Evolutionary conservation across 208 protist species (phyloP), one percentile per base, ranked within the genome.

Genomic region (Blastocrithidia nonstop): DNA sequence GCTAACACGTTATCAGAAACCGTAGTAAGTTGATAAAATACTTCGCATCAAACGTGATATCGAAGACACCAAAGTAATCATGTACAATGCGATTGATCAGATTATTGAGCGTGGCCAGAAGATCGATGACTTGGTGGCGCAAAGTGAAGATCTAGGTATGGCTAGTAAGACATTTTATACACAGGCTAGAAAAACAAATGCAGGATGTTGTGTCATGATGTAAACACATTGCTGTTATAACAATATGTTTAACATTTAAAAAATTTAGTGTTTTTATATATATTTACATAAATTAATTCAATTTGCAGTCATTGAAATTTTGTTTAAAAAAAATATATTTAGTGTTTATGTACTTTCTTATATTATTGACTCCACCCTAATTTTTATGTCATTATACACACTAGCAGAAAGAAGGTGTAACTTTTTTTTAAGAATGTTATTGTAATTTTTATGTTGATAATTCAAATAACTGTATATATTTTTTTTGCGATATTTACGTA

Each of bases 21-120:
- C 87, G 1, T 69, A 81, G 54, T 73, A 95, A 49, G 80, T 79
- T 22, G 83, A 93, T 51, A 88, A 93, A 55, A 83, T 95, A 21
- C 37, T 91, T 22, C 68, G 73, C 24, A 89, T 95, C 25, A 81
- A 93, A 43, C 57, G 62, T 0, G 87, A 95, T 46, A 80, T 95
- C 33, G 84, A 95, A 50, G 87, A 93, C 36, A 91, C 82, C 1
- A 87, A 93, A 42, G 51, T 80, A n/a, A 66, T 95, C 47, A 95
- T 95, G 84, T 88, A 90, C 59, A 84, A 90, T 40, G 85, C 88
- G 9, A 86, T 95, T 38, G 87, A 95, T 36, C 66, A 88, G 36
- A 80, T 95, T 36, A 71, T 95, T 36, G 74, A 80, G 41, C 65
- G 84, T 9, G 87, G 87, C 0, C 65, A 93, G 49, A 92, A 93